Conservation (phyloP, 768 basidiomycete species). For the Boletales sp. region DNA sequence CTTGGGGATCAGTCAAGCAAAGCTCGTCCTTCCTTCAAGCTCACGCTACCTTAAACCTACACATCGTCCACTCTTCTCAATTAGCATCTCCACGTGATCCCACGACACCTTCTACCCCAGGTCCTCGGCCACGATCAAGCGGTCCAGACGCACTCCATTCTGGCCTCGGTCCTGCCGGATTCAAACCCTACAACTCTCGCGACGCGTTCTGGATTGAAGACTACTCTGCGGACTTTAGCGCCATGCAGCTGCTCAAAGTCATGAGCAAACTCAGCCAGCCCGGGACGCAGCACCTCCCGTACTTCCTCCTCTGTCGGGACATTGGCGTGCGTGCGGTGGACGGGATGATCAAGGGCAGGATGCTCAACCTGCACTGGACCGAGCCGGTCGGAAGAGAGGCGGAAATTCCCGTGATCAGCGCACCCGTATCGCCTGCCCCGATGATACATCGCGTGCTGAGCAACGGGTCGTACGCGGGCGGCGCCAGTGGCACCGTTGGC, state of each 20-base stretch:
- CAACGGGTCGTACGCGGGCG: slow-evolving; percentile 23
- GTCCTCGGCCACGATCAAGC: slow-evolving; percentile 32
- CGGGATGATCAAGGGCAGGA: slow-evolving; percentile 76
- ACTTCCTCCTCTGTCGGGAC: slow-evolving; percentile 80
- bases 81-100: slow-evolving; percentile 37
- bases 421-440: slow-evolving; percentile 24
- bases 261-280: slow-evolving; percentile 74
- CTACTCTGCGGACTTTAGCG: slow-evolving; percentile 66
- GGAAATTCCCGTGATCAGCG: slow-evolving; percentile 27
- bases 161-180: slow-evolving; percentile 56
- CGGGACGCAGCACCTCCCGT: slow-evolving; percentile 62
- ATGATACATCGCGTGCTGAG: slow-evolving; percentile 27
- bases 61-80: slow-evolving; percentile 83
- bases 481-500: slow-evolving; percentile 42
- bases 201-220: slow-evolving; percentile 35
- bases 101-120: slow-evolving; percentile 30
- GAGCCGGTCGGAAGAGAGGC: slow-evolving; percentile 61
- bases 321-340: slow-evolving; percentile 82
- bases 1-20: slow-evolving; percentile 54
- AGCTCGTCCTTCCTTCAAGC: slow-evolving; percentile 85
- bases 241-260: slow-evolving; percentile 75
- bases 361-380: slow-evolving; percentile 76
- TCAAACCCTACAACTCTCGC: slow-evolving; percentile 48
- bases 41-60: slow-evolving; percentile 77
- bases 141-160: slow-evolving; percentile 54